Conservation (phyloP, 768 basidiomycete species). For the Amanita polypyramis region DNA sequence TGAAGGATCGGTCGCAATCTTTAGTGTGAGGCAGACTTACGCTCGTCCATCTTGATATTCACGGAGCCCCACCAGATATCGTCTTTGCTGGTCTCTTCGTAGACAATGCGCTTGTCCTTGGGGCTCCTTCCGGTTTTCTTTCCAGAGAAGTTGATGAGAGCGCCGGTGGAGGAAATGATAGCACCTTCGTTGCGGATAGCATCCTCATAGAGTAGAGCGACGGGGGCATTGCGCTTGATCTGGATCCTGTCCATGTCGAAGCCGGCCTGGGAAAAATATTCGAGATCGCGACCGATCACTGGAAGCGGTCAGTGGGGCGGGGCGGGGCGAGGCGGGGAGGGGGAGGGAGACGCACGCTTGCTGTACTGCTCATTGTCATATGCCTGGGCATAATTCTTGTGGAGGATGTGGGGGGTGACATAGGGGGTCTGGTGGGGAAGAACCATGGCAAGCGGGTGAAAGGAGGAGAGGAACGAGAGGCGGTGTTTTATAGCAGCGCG, state of each 20-base stretch:
- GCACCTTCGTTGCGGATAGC: slow-evolving; percentile 98
- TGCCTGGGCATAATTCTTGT: slow-evolving; percentile 75
- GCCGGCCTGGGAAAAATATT: slow-evolving; percentile 97
- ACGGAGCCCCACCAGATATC: slow-evolving; percentile 99
- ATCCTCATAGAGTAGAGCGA: slow-evolving; percentile 91
- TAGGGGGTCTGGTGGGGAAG: slow-evolving; percentile 69
- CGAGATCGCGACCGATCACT: slow-evolving; percentile 91
- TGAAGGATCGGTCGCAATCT: neutral
- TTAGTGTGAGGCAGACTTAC: slow-evolving; percentile 31
- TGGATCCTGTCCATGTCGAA: slow-evolving; percentile 98
- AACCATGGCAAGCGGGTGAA: slow-evolving; percentile 38
- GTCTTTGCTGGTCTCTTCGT: slow-evolving; percentile 91
- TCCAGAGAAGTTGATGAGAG: slow-evolving; percentile 98
- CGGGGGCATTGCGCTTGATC: slow-evolving; percentile 88
- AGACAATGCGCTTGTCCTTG: slow-evolving; percentile 99
- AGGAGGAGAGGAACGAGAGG: slow-evolving; percentile 10
- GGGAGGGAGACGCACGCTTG: slow-evolving; percentile 35
- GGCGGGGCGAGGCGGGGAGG: slow-evolving; percentile 4
- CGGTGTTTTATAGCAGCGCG: slow-evolving; percentile 13
- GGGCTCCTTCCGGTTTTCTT: slow-evolving; percentile 98
- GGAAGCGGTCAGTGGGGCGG: slow-evolving; percentile 6
- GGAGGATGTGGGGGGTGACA: slow-evolving; percentile 83
- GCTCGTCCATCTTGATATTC: slow-evolving; percentile 98
- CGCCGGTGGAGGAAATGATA: slow-evolving; percentile 91
- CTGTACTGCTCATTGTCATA: slow-evolving; percentile 52